A percentile compares a stretch with the other conserved stretches of the same genome.
These are phyloP conservation scores for Venturia pyrina DNA, from an alignment of 2,329 filamentous ascomycete genomes.

Conservation along the genomic window DNA sequence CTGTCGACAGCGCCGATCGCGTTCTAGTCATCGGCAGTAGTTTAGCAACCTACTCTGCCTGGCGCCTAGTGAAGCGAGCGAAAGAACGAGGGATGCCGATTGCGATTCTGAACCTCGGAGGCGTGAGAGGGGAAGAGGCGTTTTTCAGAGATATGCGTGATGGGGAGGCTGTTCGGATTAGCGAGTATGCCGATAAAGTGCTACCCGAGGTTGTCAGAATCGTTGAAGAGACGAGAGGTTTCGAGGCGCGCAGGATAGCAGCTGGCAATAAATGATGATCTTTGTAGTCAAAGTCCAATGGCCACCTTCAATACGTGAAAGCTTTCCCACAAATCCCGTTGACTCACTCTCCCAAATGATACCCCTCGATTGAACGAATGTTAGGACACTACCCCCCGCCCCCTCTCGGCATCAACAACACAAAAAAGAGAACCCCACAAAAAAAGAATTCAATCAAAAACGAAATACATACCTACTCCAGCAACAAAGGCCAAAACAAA, in stretches of 20 bases:
- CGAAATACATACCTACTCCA: too few relatives aligned
- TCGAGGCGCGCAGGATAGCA: background rate
- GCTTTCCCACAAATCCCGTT: too few relatives aligned
- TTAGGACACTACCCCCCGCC: too few relatives aligned
- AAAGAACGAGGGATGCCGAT: conserved; percentile 76
- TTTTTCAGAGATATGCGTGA: conserved; percentile 50
- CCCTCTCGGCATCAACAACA: too few relatives aligned
- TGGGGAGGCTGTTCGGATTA: conserved; percentile 10
- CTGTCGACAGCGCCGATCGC: conserved; percentile 65
- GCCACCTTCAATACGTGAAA: too few relatives aligned
- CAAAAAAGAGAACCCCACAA: too few relatives aligned
- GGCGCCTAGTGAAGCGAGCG: conserved; percentile 76
- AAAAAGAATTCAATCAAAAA: too few relatives aligned
- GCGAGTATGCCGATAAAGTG: conserved; percentile 4
- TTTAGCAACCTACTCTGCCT: conserved; percentile 90
- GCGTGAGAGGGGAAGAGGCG: conserved; percentile 66
- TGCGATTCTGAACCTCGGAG: conserved; percentile 79
- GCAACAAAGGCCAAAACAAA: too few relatives aligned
- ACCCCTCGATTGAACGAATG: too few relatives aligned
- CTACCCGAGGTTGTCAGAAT: conserved; percentile 10
- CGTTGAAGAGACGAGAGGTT: background rate
- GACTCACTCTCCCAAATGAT: too few relatives aligned
- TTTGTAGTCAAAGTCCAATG: background rate
- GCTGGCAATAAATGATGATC: background rate
- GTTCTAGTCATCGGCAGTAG: conserved; percentile 80